A percentile compares a stretch with the other conserved stretches of the same genome.
These are phyloP conservation scores for Cladosporium sp. DNA, from an alignment of 2,329 filamentous ascomycete genomes.

Conservation along the genomic window DNA sequence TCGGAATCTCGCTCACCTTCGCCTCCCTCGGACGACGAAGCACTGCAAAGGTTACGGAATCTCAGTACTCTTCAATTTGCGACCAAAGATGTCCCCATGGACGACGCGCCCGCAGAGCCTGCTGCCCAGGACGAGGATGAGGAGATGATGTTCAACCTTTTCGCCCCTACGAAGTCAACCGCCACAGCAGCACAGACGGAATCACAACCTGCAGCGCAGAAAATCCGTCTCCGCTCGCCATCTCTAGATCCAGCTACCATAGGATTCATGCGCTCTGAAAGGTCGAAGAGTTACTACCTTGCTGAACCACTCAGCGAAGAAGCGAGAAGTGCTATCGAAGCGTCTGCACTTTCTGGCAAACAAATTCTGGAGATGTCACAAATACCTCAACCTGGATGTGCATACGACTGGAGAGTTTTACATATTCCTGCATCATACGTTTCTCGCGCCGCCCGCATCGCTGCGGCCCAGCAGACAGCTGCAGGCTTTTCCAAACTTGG, in stretches of 20 bases:
- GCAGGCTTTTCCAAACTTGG: conserved; percentile 13
- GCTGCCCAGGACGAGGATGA: conserved; percentile 17
- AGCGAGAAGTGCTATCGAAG: conserved; percentile 9
- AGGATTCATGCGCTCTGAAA: conserved; percentile 16
- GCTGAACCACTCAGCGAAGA: conserved; percentile 7
- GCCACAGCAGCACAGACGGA: conserved; percentile 1
- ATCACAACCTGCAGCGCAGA: conserved; percentile 11
- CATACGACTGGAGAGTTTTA: conserved; percentile 26
- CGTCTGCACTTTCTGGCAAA: conserved; percentile 20
- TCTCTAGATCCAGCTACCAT: conserved; percentile 16
- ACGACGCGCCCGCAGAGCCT: background rate
- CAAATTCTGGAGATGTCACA: conserved; percentile 18
- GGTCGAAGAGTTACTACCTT: conserved; percentile 21
- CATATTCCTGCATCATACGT: conserved; percentile 14
- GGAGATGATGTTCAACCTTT: conserved; percentile 26
- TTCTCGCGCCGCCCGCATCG: background rate
- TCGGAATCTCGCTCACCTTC: conserved; percentile 14
- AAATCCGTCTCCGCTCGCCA: conserved; percentile 23
- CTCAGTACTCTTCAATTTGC: conserved; percentile 1
- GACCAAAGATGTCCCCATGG: conserved; percentile 6
- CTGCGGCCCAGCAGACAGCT: background rate
- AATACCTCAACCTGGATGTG: conserved; percentile 18
- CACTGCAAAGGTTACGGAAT: conserved; percentile 11
- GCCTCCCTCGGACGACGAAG: conserved; percentile 10
- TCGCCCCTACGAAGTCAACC: conserved; percentile 19